Base-by-base conservation (phyloP, 1,284 basidiomycete genomes). In the Earliella scabrosa region DNA sequence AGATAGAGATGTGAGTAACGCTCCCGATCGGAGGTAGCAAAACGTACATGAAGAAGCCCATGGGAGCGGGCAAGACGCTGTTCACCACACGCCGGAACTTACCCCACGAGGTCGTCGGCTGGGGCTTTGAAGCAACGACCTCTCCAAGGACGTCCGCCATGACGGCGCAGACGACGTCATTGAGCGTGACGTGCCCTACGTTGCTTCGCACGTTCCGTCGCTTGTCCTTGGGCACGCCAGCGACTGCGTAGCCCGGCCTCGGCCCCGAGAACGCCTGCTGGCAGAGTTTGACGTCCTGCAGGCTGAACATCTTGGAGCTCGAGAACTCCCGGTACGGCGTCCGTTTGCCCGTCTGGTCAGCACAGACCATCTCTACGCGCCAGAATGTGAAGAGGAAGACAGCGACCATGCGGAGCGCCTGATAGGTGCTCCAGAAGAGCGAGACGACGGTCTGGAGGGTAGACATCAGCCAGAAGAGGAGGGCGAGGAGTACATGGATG, bases 91-190 rank as follows among this genome's bases (percentile, higher is more conserved):
- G 54, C 36, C 54, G 57, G n/a, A 58, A 6, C 31, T 48, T 54
- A 10, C 58, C 63, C 51, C 48, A 48, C 4, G 35, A 13, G 8
- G 36, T 59, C 23, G 59, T 51, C 8, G 60, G 52, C 21, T 52
- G 59, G 7, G 62, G 59, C 48, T 56, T 65, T 35, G 39, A 32
- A n/a, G 52, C 58, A 34, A 65, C 50, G 48, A 70, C 63, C 23
- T 53, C 45, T 21, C 54, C 67, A 4, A 70, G 53, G 0, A 69
- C 66, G 44, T 71, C 69, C 36, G 61, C 64, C 66, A 71, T 68
- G 13, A 71, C 63, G 1, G 70, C 56, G 45, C 70, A 71, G 39
- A 71, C 64, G 20, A 71, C 65, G 45, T 71, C 70, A 56, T 71
- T 71, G 26, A 71, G 51, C 13, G 70, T 71, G 41, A 71, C 65